Evolutionary conservation across 2,329 filamentous ascomycete species (phyloP), one percentile per base, ranked within the genome.

Genomic region (Venturia asperata): DNA sequence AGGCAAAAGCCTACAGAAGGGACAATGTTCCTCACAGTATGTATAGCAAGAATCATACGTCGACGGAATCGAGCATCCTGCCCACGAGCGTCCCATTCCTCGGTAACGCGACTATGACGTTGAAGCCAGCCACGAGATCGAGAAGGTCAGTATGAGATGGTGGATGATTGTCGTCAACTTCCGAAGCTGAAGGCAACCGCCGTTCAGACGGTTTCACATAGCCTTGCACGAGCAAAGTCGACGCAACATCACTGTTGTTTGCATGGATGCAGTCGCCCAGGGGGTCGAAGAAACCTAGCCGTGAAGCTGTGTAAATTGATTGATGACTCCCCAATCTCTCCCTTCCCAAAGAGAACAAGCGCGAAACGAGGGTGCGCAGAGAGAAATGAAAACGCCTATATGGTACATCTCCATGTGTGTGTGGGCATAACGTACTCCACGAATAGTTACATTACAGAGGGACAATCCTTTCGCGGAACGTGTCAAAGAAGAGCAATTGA

Each of bases 371-470:
- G 6, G 52, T 9, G 52, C 30, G 52, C 52, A n/a, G 15, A 37
- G 21, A 21, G 7, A 58, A 34, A 58, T n/a, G 7, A 37, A 10
- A 58, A 58, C 52, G 52, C 52, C 52, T 37, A 15, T n/a, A 58
- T 58, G 27, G 52, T 58, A 58, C 52, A 58, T 19, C 52, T 37
- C 30, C 30, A 37, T 37, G 30, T 58, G 30, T 37, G 52, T 37
- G 52, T 58, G 47, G 47, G 52, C 30, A 58, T 58, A 19, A 37
- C 52, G 30, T 58, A 27, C 37, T 58, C 52, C 52, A 58, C 52
- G 9, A 37, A 37, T 37, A 58, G 52, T 19, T n/a, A 58, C 52
- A 58, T 58, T 58, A 58, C 52, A 58, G 17, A 37, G 27, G 30
- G 30, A 34, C 17, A 11, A 30, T 37, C 52, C 19, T 58, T 58